Evolutionary conservation across 2,329 filamentous ascomycete genomes (phyloP), one percentile per base, ranked within the genome.

Genomic region (Aspergillus sp.): DNA sequence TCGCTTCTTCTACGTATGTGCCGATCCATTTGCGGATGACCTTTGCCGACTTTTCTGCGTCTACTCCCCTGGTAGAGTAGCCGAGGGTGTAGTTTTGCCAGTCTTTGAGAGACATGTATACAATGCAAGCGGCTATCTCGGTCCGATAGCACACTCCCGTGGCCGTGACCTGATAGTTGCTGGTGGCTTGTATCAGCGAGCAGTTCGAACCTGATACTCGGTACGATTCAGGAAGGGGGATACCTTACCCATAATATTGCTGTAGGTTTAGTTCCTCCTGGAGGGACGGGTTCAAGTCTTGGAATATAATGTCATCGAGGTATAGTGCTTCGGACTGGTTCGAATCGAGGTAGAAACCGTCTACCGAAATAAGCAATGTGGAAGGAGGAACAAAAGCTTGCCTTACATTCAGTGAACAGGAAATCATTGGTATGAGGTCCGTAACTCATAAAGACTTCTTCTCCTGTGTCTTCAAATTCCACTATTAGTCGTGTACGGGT

Each of bases 401-500:
- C 47, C 75, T 69, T 64, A 80, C 79, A 81, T 71, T 81, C 79
- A 30, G 74, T 69, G 31, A 79, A 66, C 11, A 81, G 74, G 47
- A 79, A 76, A 64, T 81, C 79, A 62, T 78, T 80, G 1, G 77
- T 71, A 67, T 81, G 79, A 56, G 72, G 69, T 5, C 79, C 79
- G 49, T 81, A 81, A 25, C 76, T 80, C 68, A 80, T 78, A 59
- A 73, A 80, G 23, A 81, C 72, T 59, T 81, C 78, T 52, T 81
- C 78, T 15, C 78, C 78, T 52, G 69, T 60, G 17, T 74, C 76
- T 78, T 59, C 25, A 51, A 7, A 53, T 17, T 15, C 22, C 15
- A 19, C 28, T 19, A 28, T 38, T 19, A 59, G 49, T n/a, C n/a
- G 23, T 17, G 51, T 15, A 6, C 19, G 4, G 9, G 23, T 49